Percentiles rank a stretch among this genome's conserved stretches.
Evolutionary conservation across 352 stramenopile species (phyloP).

Genomic region (Globisporangium nodosum): DNA sequence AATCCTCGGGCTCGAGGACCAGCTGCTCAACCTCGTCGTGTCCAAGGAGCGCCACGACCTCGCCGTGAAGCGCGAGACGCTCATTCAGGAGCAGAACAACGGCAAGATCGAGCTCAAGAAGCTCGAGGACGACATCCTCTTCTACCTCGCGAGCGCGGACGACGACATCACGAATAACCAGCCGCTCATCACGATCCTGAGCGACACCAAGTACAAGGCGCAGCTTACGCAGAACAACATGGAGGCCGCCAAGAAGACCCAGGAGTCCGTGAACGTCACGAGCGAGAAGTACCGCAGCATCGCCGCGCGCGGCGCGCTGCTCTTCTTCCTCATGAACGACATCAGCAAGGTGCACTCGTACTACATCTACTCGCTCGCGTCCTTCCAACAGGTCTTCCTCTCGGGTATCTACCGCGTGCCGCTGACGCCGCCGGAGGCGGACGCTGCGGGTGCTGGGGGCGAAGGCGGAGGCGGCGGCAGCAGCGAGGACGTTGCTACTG

Average conservation of each 20-base stretch:
- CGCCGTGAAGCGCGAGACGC: constrained; percentile 79
- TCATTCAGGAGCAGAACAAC: constrained; percentile 94
- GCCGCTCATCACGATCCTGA: constrained; percentile 93
- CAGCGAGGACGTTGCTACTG: not conserved
- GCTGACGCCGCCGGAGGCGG: constrained; percentile 27
- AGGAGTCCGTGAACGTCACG: constrained; percentile 91
- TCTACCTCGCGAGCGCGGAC: constrained; percentile 92
- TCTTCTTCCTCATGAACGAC: constrained; percentile 98
- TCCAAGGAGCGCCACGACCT: constrained; percentile 89
- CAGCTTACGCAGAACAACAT: constrained; percentile 90
- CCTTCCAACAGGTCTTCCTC: constrained; percentile 95
- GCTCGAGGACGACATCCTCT: constrained; percentile 93
- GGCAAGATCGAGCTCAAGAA: constrained; percentile 97
- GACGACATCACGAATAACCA: constrained; percentile 98
- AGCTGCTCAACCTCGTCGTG: constrained; percentile 90
- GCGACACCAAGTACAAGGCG: constrained; percentile 93
- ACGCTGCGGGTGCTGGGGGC: constrained; percentile 1
- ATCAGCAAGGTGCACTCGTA: constrained; percentile 96
- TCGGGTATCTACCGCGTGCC: constrained; percentile 92
- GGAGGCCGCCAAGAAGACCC: constrained; percentile 89
- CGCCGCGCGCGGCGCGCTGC: constrained; percentile 87
- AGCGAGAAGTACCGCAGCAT: constrained; percentile 95
- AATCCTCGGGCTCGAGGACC: constrained; percentile 88
- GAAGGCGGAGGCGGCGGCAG: constrained; percentile 11
- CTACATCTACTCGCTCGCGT: constrained; percentile 96